Percentiles rank a stretch among this genome's conserved stretches.
Evolutionary conservation across 345 rosid species (phyloP).

Genomic region (Syzygium oleosum): DNA sequence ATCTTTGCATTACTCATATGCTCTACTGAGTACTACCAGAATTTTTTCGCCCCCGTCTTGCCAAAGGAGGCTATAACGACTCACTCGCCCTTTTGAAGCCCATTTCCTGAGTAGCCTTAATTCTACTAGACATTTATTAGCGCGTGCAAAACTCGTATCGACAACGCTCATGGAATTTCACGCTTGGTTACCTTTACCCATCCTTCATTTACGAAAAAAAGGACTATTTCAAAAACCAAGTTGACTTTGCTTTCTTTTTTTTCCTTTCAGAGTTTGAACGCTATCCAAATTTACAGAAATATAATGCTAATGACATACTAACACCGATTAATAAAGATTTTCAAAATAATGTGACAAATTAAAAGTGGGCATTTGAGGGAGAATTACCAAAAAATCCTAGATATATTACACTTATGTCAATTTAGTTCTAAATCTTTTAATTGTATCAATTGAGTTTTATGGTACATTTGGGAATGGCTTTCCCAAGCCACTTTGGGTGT

Average conservation of each 20-base stretch:
- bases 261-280: background rate
- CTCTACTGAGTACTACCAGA: background rate
- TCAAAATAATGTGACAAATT: background rate
- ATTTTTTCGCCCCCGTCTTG: too few relatives aligned
- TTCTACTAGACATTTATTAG: background rate
- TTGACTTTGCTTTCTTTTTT: background rate
- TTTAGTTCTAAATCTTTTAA: too few relatives aligned
- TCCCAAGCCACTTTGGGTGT: too few relatives aligned
- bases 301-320: background rate
- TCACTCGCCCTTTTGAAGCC: background rate
- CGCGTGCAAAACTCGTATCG: too few relatives aligned
- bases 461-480: too few relatives aligned
- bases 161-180: background rate
- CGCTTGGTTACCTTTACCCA: background rate
- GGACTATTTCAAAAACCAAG: background rate
- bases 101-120: background rate
- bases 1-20: background rate
- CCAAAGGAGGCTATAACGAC: too few relatives aligned
- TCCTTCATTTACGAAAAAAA: background rate
- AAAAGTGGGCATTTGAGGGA: background rate
- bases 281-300: background rate
- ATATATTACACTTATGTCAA: too few relatives aligned
- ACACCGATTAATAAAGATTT: background rate
- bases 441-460: too few relatives aligned
- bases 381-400: too few relatives aligned